Base-by-base conservation (phyloP, 768 basidiomycete species). In the Pholiota microspora region DNA sequence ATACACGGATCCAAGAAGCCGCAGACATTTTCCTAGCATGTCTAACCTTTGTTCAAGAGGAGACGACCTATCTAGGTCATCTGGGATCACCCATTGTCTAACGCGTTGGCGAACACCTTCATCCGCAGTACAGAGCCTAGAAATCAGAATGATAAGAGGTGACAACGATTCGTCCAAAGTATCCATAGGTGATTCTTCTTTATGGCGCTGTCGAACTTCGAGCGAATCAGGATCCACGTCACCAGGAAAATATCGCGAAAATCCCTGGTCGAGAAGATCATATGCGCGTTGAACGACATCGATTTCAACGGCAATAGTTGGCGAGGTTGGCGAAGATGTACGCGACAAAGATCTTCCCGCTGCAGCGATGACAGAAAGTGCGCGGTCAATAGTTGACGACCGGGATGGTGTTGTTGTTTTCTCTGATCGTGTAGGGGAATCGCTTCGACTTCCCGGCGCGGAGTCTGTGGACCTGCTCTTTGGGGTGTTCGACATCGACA, bases 151-250 rank as follows among this genome's bases (percentile, higher is more conserved):
- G 21, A 88, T 77, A 9, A 97, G 72, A 1, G 94, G 94, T 3
- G 85, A 78, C 32, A 95, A 72, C 1, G 84, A 65, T 49, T 96
- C 93, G 63, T 98, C 94, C 35, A 95, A 66, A 23, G 80, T 71
- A 45, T 80, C 85, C 21, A 46, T 5, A 3, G 70, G 68, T 1
- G 69, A 65, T 60, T 85, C 84, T 27, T 67, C 66, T 61, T 76
- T 77, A 55, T 73, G 74, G 25, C 69, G 71, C 53, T 79, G 76
- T 38, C 85, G 81, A 24, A 91, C 82, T 44, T 74, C 73, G 9
- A 72, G 58, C 53, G 89, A 85, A 60, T 93, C 92, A 0, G 83
- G 76, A 46, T 88, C 83, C 5, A 78, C 63, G 27, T 72, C 71
- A 5, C 79, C 86, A 1, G 89, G 89, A 67, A 92, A 82, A 69